A percentile compares a stretch with the other conserved stretches of the same genome.
These are phyloP conservation scores for Apophysomyces elegans DNA, from an alignment of 371 early-diverging fungal genomes.

Conservation along the genomic window DNA sequence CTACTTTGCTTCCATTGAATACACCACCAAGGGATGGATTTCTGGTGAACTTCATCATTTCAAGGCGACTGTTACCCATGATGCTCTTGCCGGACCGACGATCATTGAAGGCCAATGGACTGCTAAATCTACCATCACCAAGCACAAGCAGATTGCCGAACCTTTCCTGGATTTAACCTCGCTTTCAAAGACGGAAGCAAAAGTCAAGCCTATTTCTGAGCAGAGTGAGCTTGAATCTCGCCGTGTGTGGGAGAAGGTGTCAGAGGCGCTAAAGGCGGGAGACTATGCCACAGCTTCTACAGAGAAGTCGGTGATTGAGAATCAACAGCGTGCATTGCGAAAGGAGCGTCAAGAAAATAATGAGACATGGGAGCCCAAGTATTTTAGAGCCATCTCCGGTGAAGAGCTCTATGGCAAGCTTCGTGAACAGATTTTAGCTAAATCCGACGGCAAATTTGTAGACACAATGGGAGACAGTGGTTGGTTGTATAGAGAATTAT, in stretches of 20 bases:
- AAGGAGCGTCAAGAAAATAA: slow-evolving; percentile 65
- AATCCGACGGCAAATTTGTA: slow-evolving; percentile 51
- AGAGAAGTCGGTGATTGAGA: slow-evolving; percentile 76
- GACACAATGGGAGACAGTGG: slow-evolving; percentile 54
- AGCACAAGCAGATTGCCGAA: slow-evolving; percentile 45
- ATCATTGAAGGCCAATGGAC: slow-evolving; percentile 73
- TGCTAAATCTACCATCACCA: slow-evolving; percentile 58
- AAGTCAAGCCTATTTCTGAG: slow-evolving; percentile 56
- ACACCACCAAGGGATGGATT: slow-evolving; percentile 78
- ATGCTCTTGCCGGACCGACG: slow-evolving; percentile 36
- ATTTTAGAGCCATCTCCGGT: slow-evolving; percentile 56
- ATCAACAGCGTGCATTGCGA: slow-evolving; percentile 70
- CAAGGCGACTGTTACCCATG: slow-evolving; percentile 64
- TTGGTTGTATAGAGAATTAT: slow-evolving; percentile 38
- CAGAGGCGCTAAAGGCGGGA: slow-evolving; percentile 66
- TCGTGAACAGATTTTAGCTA: slow-evolving; percentile 42
- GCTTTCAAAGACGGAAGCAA: slow-evolving; percentile 45
- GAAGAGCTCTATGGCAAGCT: slow-evolving; percentile 47
- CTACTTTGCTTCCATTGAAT: slow-evolving; percentile 69
- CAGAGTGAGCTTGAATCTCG: slow-evolving; percentile 75
- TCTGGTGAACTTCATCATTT: slow-evolving; percentile 82
- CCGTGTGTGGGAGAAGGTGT: slow-evolving; percentile 73
- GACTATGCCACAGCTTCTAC: slow-evolving; percentile 72
- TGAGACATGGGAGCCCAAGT: slow-evolving; percentile 61
- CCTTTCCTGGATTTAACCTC: slow-evolving; percentile 66